These are phyloP conservation scores for Cladosporium colombiae DNA, from an alignment of 2,329 filamentous ascomycete genomes.

Conservation along the genomic window DNA sequence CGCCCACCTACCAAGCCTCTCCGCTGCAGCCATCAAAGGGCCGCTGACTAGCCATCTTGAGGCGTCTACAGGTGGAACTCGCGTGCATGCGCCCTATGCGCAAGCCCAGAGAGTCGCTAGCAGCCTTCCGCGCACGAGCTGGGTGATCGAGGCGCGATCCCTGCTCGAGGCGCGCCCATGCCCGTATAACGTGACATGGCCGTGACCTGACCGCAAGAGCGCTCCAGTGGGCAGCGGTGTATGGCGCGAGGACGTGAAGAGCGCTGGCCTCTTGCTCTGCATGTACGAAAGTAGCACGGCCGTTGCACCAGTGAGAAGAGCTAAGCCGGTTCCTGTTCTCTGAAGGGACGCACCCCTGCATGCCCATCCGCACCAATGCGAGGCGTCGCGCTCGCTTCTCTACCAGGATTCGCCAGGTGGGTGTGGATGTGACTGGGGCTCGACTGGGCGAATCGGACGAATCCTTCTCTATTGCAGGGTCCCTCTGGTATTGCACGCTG, in stretches of 20 bases:
- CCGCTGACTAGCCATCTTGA: conserved; percentile 12
- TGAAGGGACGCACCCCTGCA: conserved; percentile 17
- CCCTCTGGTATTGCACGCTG: neutral
- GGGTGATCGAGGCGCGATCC: conserved; percentile 1
- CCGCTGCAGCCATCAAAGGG: conserved; percentile 11
- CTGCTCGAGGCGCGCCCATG: conserved; percentile 9
- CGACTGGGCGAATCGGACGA: conserved; percentile 12
- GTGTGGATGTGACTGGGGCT: conserved; percentile 13
- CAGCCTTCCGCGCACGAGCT: conserved; percentile 6
- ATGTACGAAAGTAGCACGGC: conserved; percentile 14
- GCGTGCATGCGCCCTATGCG: conserved; percentile 7
- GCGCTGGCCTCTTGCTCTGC: conserved; percentile 13
- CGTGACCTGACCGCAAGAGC: neutral
- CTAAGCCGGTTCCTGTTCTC: conserved; percentile 18
- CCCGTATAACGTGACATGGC: conserved; percentile 15
- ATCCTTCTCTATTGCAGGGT: conserved; percentile 4
- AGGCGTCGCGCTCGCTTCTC: conserved; percentile 13
- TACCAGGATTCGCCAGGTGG: conserved; percentile 10
- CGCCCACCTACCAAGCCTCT: conserved; percentile 11
- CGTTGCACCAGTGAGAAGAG: conserved; percentile 17
- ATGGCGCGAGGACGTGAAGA: conserved; percentile 10
- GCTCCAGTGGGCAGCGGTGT: conserved; percentile 9
- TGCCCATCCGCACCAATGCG: conserved; percentile 11
- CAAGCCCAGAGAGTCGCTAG: conserved; percentile 4
- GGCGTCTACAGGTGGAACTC: conserved; percentile 16